Evolutionary conservation across 2,329 filamentous ascomycete genomes (phyloP).

Genomic region (Fusarium sp.): DNA sequence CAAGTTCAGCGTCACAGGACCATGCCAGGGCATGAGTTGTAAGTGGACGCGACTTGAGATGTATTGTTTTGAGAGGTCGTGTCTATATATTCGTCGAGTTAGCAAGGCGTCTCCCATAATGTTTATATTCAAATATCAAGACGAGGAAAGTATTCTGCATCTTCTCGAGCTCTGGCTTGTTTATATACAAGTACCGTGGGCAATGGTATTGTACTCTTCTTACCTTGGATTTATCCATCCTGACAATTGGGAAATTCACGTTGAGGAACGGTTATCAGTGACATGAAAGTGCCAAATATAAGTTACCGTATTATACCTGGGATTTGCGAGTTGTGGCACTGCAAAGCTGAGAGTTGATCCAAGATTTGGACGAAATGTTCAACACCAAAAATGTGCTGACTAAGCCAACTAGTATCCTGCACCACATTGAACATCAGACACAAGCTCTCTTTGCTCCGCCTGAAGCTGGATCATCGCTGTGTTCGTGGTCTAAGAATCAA

Average conservation of each 20-base stretch:
- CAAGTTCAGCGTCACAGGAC: constrained; percentile 70
- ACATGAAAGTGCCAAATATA: not conserved
- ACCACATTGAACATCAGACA: not conserved
- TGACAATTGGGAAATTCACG: not conserved
- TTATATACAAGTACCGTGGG: not conserved
- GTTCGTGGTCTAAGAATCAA: not conserved
- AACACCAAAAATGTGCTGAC: constrained; percentile 42
- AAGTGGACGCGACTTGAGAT: constrained; percentile 59
- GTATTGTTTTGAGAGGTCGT: constrained; percentile 62
- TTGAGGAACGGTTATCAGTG: not conserved
- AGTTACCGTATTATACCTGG: not conserved
- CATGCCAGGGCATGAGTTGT: constrained; percentile 61
- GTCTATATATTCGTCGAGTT: constrained; percentile 49
- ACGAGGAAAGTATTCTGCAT: too few species aligned
- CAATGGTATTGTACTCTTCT: constrained; percentile 20
- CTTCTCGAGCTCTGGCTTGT: not conserved
- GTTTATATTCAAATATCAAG: not conserved
- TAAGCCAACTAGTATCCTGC: constrained; percentile 29
- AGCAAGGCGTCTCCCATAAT: not conserved
- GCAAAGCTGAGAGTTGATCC: constrained; percentile 7
- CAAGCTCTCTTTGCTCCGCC: not conserved
- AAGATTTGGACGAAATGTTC: constrained; percentile 32
- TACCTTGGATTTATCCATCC: constrained; percentile 49
- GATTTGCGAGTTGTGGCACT: not conserved
- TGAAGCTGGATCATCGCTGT: not conserved